These are phyloP conservation scores for Chlorophyllum brunneum DNA, from an alignment of 768 basidiomycete genomes.

Conservation along the genomic window DNA sequence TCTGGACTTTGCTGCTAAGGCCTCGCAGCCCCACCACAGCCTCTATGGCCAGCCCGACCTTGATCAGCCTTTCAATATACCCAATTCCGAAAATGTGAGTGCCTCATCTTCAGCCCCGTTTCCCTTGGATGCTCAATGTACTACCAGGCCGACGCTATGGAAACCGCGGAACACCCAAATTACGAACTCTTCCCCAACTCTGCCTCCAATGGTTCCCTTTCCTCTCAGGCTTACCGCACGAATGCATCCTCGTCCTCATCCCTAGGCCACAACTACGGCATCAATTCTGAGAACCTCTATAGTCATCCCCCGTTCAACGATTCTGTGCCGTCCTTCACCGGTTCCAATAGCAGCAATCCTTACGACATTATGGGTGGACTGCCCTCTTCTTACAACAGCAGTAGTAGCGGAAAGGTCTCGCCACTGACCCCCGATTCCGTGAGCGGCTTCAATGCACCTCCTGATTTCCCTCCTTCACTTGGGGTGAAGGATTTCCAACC, in stretches of 20 bases:
- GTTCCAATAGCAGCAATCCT: conserved; percentile 41
- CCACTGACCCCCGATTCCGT: conserved; percentile 71
- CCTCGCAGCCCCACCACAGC: conserved; percentile 39
- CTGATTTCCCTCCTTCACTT: conserved; percentile 44
- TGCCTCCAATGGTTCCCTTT: conserved; percentile 35
- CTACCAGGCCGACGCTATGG: conserved; percentile 49
- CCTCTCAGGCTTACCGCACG: conserved; percentile 61
- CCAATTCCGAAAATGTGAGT: conserved; percentile 35
- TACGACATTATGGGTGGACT: conserved; percentile 67
- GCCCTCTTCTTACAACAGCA: conserved; percentile 47
- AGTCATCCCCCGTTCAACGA: conserved; percentile 57
- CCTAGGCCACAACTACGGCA: conserved; percentile 51
- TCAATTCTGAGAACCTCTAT: conserved; percentile 57
- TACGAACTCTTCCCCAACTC: conserved; percentile 66
- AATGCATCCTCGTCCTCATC: conserved; percentile 72
- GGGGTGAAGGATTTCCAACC: conserved; percentile 56
- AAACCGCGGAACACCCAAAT: conserved; percentile 47
- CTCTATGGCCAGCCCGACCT: conserved; percentile 55
- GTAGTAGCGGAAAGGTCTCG: conserved; percentile 68
- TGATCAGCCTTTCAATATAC: conserved; percentile 48
- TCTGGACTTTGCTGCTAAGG: conserved; percentile 49
- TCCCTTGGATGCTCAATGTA: conserved; percentile 22
- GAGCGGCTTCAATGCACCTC: conserved; percentile 49
- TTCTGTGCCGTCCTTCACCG: conserved; percentile 52
- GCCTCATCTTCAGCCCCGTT: conserved; percentile 28